phyloP scores from a whole-genome alignment of 441 rosid genomes.

The Flueggea neowawraea region DNA sequence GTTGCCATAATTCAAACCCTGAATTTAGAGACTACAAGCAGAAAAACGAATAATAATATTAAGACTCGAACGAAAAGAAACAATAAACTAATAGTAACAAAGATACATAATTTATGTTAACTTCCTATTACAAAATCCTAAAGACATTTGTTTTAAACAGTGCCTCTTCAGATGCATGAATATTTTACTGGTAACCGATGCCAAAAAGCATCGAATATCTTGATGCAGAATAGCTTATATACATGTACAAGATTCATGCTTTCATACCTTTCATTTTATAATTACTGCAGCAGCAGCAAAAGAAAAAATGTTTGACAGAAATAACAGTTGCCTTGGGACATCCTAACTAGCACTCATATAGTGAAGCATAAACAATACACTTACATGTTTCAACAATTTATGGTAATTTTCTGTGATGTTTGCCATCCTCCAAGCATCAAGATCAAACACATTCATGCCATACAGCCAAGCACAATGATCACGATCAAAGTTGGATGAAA shows the following conservation, averaged over 20 bases:
- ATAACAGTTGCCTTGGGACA: background rate
- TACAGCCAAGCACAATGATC: constrained; percentile 83
- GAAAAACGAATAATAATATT: background rate
- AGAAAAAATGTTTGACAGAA: background rate
- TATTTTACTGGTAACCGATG: no score
- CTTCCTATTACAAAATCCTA: no score
- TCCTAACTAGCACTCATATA: background rate
- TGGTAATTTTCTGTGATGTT: constrained; percentile 64
- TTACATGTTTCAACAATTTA: constrained; percentile 71
- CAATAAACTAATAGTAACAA: background rate
- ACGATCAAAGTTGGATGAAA: constrained; percentile 55
- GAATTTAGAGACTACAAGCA: constrained; percentile 53
- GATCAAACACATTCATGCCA: constrained; percentile 89
- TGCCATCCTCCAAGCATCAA: constrained; percentile 80
- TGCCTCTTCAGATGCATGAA: no score
- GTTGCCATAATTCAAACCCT: constrained; percentile 82
- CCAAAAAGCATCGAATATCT: no score
- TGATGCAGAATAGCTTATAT: no score
- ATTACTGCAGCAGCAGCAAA: background rate
- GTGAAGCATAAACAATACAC: constrained; percentile 13
- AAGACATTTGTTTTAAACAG: no score
- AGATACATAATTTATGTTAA: background rate
- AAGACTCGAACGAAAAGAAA: background rate
- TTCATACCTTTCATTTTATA: no score
- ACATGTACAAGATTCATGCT: no score